phyloP scores from a whole-genome alignment of 345 rosid species.

The Pistacia atlantica region DNA sequence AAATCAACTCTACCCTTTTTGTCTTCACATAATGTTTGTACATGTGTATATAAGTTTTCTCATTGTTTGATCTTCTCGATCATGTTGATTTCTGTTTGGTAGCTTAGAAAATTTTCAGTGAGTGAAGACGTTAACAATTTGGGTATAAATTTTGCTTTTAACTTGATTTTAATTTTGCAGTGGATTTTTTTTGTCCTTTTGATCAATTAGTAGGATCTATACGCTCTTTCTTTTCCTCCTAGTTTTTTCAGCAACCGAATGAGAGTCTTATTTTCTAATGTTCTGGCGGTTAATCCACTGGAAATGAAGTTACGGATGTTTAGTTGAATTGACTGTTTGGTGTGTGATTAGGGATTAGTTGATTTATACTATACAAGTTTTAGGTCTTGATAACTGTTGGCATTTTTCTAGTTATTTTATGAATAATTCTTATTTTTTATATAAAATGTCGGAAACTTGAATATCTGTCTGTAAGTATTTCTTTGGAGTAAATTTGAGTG shows the following conservation, averaged over 20 bases:
- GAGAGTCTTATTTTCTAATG: background rate
- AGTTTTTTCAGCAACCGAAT: background rate
- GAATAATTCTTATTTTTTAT: background rate
- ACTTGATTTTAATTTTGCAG: background rate
- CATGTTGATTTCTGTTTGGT: background rate
- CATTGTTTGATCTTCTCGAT: background rate
- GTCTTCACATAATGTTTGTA: background rate
- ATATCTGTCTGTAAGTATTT: background rate
- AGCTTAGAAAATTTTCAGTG: background rate
- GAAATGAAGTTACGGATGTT: background rate
- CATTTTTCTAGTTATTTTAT: background rate
- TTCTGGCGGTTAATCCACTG: background rate
- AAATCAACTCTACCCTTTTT: background rate
- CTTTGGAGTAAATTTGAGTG: background rate
- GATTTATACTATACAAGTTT: background rate
- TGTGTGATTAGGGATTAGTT: background rate
- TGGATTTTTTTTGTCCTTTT: background rate
- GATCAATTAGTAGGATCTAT: background rate
- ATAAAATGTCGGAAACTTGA: background rate
- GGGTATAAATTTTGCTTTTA: background rate
- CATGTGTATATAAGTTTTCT: background rate
- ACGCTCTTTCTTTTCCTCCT: background rate
- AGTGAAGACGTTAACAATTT: background rate
- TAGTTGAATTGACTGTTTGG: background rate
- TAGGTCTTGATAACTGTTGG: background rate